Evolutionary conservation across 2,329 filamentous ascomycete species (phyloP), one percentile per base, ranked within the genome.

Genomic region (Stagonosporopsis cucurbitacearum): DNA sequence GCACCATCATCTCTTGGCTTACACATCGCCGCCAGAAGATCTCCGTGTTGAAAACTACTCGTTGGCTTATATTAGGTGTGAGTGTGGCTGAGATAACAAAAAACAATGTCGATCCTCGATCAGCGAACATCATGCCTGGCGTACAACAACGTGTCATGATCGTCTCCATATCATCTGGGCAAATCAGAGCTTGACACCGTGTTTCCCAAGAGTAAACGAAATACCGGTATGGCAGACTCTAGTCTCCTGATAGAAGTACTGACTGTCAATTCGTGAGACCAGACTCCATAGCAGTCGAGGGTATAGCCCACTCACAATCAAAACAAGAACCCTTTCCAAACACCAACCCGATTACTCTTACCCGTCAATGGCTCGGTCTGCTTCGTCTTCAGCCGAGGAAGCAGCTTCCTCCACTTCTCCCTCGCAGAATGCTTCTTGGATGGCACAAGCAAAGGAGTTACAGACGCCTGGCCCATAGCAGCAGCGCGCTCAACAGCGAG

Each of bases 401-500:
- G 5, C 15, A 43, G 11, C 15, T 33, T 51, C 20, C 26, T 39
- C 36, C 42, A 37, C 17, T 22, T 20, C 17, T 44, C 9, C 25
- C 11, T 39, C 12, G n/a, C 28, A 8, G 36, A 15, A 0, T 22
- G 40, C 7, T 1, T 25, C 32, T 25, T 44, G 25, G 22, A 32
- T 2, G 25, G 32, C 19, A 17, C 12, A 1, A 13, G 1, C 6
- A 12, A 26, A 26, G 45, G 9, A 4, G 9, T 2, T 12, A 20
- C 17, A 39, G 45, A 39, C 6, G 40, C 5, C 8, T 12, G 32
- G 11, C 36, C 15, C 23, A 51, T n/a, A 25, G 36, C 47, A 19
- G 48, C 26, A 33, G 36, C 54, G 15, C 53, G 54, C n/a, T 48
- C 53, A 4, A 44, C 28, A 40, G 60, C 59, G 17, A 63, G 12